phyloP scores from a whole-genome alignment of 306 rosid genomes.

The Abrus pulchellus region DNA sequence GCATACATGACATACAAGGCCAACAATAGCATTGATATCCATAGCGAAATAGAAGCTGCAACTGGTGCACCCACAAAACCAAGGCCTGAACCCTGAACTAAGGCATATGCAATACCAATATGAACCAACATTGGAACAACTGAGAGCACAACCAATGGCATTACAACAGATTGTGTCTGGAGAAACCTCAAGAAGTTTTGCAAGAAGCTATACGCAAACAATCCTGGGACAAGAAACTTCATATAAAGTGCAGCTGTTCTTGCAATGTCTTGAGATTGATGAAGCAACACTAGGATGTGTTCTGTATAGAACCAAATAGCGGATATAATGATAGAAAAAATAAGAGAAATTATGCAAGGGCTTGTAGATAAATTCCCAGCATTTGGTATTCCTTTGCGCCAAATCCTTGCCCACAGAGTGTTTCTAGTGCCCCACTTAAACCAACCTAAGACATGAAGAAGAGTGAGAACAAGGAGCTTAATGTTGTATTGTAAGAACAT shows the following conservation, averaged over 20 bases:
- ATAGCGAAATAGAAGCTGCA: slow-evolving; percentile 68
- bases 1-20: slow-evolving; percentile 54
- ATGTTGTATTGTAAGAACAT: slow-evolving; percentile 1
- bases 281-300: slow-evolving; percentile 64
- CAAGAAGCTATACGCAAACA: slow-evolving; percentile 71
- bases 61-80: slow-evolving; percentile 74
- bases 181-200: slow-evolving; percentile 82
- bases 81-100: slow-evolving; percentile 61
- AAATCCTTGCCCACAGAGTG: slow-evolving; percentile 90
- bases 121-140: slow-evolving; percentile 59
- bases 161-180: slow-evolving; percentile 75
- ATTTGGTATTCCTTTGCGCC: slow-evolving; percentile 68
- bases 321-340: slow-evolving; percentile 64
- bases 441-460: slow-evolving; percentile 63
- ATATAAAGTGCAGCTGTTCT: slow-evolving; percentile 64
- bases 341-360: slow-evolving; percentile 69
- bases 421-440: slow-evolving; percentile 88
- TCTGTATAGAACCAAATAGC: slow-evolving; percentile 72
- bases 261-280: slow-evolving; percentile 71
- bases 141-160: slow-evolving; percentile 66
- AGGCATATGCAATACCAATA: slow-evolving; percentile 60
- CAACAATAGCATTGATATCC: slow-evolving; percentile 64
- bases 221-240: slow-evolving; percentile 70
- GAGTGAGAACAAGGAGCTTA: slow-evolving; percentile 4
- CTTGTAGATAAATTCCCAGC: slow-evolving; percentile 85